Evolutionary conservation across 1,139 yeast species (phyloP), one percentile per base, ranked within the genome.

Genomic region (Saccharomyces hybrid): DNA sequence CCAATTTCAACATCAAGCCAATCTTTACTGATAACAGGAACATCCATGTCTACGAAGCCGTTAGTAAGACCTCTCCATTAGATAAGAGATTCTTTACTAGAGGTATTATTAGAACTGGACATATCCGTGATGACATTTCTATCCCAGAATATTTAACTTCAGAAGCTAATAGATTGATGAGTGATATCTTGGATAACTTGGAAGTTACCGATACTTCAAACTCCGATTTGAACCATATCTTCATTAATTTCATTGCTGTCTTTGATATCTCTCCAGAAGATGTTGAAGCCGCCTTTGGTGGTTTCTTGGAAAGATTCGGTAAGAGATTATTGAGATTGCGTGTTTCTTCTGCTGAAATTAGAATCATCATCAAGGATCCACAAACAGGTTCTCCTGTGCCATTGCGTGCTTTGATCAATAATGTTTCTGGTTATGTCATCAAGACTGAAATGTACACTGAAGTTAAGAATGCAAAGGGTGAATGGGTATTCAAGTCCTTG

Each of bases 221-320:
- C 74, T 88, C 97, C 27, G 99, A 93, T 72, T 78, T 93, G 77
- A 93, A 93, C 74, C 98, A 93, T 70, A 93, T 93, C 61, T 95
- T 93, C 75, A 91, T 93, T 72, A 91, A 93, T 76, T 93, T 93
- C 73, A 86, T 97, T 50, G 96, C 97, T 59, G 93, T 88, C 34
- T 93, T 95, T 78, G 90, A 90, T 63, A 87, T 93, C 56, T 83
- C 88, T 56, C 97, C 98, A 50, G 89, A 86, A 66, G 98, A 93
- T 74, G 97, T 93, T 60, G 97, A 91, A 74, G 91, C 93, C 59
- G 98, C 99, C 8, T 90, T 93, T 73, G 98, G 96, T 59, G 95
- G 97, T 25, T 93, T 93, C 83, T 79, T 95, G 75, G 98, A 93
- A 74, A 84, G 99, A 74, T 93, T 93, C 63, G 99, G 99, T 60